These are phyloP conservation scores for Chloranthus sessilifolius DNA, from an alignment of 164 flowering plant species.

Conservation along the genomic window DNA sequence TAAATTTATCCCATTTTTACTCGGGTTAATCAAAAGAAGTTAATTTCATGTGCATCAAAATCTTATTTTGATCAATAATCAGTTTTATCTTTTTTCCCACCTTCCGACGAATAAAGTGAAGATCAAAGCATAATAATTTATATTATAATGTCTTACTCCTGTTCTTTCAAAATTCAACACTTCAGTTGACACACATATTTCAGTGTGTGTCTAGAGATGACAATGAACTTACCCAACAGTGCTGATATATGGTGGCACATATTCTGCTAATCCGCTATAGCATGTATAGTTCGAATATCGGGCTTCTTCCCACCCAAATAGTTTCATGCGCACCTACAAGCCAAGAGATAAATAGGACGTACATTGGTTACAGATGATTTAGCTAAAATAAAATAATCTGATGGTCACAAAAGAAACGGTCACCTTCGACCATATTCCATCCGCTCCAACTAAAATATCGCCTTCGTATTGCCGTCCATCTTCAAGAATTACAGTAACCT, in stretches of 20 bases:
- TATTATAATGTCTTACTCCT: too few relatives aligned
- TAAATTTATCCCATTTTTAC: too few relatives aligned
- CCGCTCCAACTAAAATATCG: constrained; percentile 35
- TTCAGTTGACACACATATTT: background rate
- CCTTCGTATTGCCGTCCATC: constrained; percentile 27
- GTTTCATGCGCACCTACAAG: constrained; percentile 23
- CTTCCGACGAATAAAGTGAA: too few relatives aligned
- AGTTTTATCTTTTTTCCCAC: too few relatives aligned
- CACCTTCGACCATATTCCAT: constrained; percentile 37
- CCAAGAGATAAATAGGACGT: background rate
- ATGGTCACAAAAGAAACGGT: background rate
- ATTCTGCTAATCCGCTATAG: constrained; percentile 29
- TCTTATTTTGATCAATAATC: too few relatives aligned
- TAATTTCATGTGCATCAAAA: too few relatives aligned
- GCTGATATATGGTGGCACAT: constrained; percentile 25
- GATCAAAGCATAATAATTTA: too few relatives aligned
- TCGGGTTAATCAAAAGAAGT: too few relatives aligned
- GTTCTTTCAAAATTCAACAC: too few relatives aligned
- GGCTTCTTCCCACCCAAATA: constrained; percentile 26
- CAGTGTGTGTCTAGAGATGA: background rate
- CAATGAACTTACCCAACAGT: constrained; percentile 26
- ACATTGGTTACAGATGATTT: background rate
- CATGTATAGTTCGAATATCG: constrained; percentile 31
- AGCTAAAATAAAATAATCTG: background rate
- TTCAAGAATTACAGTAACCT: constrained; percentile 28